Evolutionary conservation across 2,329 filamentous ascomycete genomes (phyloP).

Genomic region (Bipolaris oryzae): DNA sequence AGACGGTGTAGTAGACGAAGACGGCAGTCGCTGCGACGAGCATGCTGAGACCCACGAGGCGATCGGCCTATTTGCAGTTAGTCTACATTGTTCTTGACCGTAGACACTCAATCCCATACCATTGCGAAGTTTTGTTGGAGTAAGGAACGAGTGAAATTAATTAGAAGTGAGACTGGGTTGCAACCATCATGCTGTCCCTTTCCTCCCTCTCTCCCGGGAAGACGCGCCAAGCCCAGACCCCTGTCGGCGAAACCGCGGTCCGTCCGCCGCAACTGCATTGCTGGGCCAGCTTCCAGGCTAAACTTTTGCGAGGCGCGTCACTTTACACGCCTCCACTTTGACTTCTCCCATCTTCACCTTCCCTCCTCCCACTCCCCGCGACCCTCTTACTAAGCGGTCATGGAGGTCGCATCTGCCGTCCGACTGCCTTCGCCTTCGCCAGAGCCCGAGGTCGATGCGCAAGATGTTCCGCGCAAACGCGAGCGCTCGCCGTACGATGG

Average conservation of each 20-base stretch:
- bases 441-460: conserved; percentile 52
- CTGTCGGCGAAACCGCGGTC: conserved; percentile 27
- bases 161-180: conserved; percentile 10
- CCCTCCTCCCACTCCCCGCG: conserved; percentile 1
- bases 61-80: conserved; percentile 75
- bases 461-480: conserved; percentile 57
- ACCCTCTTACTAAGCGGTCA: conserved; percentile 20
- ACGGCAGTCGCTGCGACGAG: conserved; percentile 74
- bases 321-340: conserved; percentile 6
- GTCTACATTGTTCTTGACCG: background rate
- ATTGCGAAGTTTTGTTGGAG: conserved; percentile 32
- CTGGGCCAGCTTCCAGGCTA: conserved; percentile 14
- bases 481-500: conserved; percentile 59
- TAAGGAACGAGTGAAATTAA: conserved; percentile 26
- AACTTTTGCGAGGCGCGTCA: conserved; percentile 34
- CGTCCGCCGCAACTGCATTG: conserved; percentile 18
- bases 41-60: conserved; percentile 78
- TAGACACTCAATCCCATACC: conserved; percentile 20
- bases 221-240: conserved; percentile 20
- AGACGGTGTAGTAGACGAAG: conserved; percentile 94
- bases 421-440: conserved; percentile 66
- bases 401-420: conserved; percentile 56
- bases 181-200: conserved; percentile 26
- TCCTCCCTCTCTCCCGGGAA: conserved; percentile 7
- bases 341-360: conserved; percentile 4